These are phyloP conservation scores for Phytopythium helicoides DNA, from an alignment of 352 stramenopile species.

Conservation along the genomic window DNA sequence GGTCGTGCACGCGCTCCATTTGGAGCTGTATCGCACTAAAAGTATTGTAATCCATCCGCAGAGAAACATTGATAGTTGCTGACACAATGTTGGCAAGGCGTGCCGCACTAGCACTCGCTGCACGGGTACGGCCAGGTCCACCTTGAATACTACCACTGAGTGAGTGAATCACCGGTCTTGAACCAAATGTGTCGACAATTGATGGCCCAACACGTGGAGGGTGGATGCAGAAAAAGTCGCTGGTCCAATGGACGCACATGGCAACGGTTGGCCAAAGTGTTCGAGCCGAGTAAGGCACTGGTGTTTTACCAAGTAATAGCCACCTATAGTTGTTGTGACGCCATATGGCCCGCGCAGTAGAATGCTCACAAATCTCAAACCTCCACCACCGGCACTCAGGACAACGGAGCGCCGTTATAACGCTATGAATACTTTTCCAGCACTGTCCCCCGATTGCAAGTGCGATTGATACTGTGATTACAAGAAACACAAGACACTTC, in stretches of 20 bases:
- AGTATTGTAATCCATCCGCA: neutral
- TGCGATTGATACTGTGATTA: slow-evolving; percentile 6
- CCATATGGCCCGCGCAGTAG: neutral
- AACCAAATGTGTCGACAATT: neutral
- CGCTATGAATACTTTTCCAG: neutral
- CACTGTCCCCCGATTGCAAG: neutral
- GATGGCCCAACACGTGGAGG: neutral
- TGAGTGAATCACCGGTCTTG: neutral
- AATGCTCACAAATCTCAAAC: neutral
- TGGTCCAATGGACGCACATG: slow-evolving; percentile 30
- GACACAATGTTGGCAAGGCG: neutral
- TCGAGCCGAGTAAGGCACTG: slow-evolving; percentile 29
- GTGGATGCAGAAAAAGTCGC: slow-evolving; percentile 29
- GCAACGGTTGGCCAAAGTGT: slow-evolving; percentile 21
- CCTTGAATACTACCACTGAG: neutral
- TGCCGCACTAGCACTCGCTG: neutral
- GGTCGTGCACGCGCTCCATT: neutral
- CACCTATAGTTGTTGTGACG: neutral
- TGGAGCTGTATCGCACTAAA: slow-evolving; percentile 1
- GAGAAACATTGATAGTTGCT: neutral
- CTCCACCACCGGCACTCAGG: neutral
- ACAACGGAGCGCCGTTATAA: neutral
- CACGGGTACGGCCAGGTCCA: neutral
- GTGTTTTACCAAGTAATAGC: slow-evolving; percentile 6
- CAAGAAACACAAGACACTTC: slow-evolving; percentile 22